phyloP scores from a whole-genome alignment of 495 filamentous ascomycete species.

The Xylaria grammica region DNA sequence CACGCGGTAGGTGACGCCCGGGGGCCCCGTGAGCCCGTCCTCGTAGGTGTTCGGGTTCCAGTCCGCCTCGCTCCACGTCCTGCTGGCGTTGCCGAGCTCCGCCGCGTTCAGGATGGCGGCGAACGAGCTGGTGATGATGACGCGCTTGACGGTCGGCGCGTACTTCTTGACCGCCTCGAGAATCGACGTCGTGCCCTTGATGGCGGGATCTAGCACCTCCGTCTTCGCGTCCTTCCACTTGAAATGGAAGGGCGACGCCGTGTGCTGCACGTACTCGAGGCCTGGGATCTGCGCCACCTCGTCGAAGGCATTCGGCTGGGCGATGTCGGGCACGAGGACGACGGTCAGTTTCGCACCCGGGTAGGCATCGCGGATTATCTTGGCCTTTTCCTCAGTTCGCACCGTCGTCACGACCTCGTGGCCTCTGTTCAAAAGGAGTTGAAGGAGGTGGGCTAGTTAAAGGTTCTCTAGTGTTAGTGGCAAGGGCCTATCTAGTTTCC shows the following conservation, averaged over 20 bases:
- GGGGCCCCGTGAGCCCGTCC: conserved; percentile 59
- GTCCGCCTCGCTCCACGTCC: conserved; percentile 70
- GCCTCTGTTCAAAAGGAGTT: conserved; percentile 68
- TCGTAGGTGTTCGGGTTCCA: conserved; percentile 87
- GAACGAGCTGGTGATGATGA: conserved; percentile 87
- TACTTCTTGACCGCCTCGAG: conserved; percentile 74
- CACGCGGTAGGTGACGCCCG: conserved; percentile 68
- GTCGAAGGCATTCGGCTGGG: conserved; percentile 75
- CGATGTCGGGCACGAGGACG: conserved; percentile 83
- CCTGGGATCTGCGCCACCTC: conserved; percentile 75
- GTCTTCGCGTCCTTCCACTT: conserved; percentile 72
- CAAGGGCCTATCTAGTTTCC: conserved; percentile 8
- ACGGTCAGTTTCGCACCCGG: conserved; percentile 70
- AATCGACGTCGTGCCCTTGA: conserved; percentile 83
- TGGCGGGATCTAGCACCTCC: conserved; percentile 82
- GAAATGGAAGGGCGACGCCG: conserved; percentile 85
- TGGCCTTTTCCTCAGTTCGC: conserved; percentile 76
- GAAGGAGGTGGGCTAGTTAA: conserved; percentile 70
- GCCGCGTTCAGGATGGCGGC: conserved; percentile 70
- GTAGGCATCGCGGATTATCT: conserved; percentile 73
- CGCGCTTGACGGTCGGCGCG: conserved; percentile 78
- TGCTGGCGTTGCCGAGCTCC: conserved; percentile 43
- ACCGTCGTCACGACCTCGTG: conserved; percentile 87
- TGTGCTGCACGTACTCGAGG: conserved; percentile 87
- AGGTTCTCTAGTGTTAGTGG: not conserved